phyloP scores from a whole-genome alignment of 495 filamentous ascomycete species.

The Aspergillus indologenus region DNA sequence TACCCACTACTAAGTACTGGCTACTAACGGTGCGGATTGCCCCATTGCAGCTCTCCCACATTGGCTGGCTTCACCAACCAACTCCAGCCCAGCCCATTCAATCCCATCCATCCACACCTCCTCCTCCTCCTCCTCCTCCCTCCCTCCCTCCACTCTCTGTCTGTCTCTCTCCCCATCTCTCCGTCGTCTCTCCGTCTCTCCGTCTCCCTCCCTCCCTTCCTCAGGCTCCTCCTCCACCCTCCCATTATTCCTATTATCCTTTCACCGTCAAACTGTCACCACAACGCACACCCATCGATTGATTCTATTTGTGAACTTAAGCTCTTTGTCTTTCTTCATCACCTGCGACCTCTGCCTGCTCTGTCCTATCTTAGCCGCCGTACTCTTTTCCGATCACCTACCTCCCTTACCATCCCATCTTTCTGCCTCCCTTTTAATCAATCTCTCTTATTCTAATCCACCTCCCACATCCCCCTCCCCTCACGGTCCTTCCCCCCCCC shows the following conservation, averaged over 20 bases:
- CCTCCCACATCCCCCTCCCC: conserved; percentile 21
- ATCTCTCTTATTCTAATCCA: conserved; percentile 10
- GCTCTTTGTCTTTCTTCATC: background rate
- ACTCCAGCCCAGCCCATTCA: no score
- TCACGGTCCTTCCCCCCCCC: conserved; percentile 11
- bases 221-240: background rate
- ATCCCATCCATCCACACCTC: conserved; percentile 10
- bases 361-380: conserved; percentile 12
- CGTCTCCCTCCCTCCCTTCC: conserved; percentile 12
- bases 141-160: conserved; percentile 18
- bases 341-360: background rate
- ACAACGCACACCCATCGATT: background rate
- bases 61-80: conserved; percentile 10
- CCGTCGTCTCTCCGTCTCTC: conserved; percentile 20
- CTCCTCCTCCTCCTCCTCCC: conserved; percentile 19
- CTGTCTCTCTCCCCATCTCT: conserved; percentile 11
- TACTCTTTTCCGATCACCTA: conserved; percentile 8
- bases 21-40: conserved; percentile 31
- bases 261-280: background rate
- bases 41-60: conserved; percentile 30
- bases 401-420: conserved; percentile 16
- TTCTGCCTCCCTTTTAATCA: conserved; percentile 16
- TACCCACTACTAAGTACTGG: conserved; percentile 1
- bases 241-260: background rate
- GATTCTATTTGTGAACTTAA: conserved; percentile 14